phyloP scores from a whole-genome alignment of 2,329 filamentous ascomycete species.

The Teratosphaeria zuluensis region DNA sequence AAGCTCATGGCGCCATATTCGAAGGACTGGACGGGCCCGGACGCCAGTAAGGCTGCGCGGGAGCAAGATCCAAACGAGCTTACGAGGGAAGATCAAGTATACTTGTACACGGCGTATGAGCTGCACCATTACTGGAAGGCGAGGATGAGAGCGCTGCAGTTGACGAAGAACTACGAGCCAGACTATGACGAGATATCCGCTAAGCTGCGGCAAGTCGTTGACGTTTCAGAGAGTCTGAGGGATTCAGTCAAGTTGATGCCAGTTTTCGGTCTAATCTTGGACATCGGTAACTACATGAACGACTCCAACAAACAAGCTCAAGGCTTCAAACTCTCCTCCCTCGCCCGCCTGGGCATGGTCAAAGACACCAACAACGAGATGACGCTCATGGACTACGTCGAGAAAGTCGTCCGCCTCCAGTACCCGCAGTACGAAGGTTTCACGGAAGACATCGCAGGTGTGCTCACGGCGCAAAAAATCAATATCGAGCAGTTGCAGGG shows the following conservation, averaged over 20 bases:
- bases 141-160: conserved; percentile 78
- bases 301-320: conserved; percentile 96
- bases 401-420: conserved; percentile 90
- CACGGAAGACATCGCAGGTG: conserved; percentile 69
- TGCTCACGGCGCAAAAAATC: conserved; percentile 74
- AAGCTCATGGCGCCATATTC: conserved; percentile 93
- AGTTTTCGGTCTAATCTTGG: conserved; percentile 86
- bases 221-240: conserved; percentile 77
- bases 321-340: conserved; percentile 94
- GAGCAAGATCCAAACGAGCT: conserved; percentile 83
- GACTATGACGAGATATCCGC: conserved; percentile 88
- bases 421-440: conserved; percentile 95
- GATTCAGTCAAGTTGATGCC: conserved; percentile 94
- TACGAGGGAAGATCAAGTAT: conserved; percentile 91
- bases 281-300: conserved; percentile 99
- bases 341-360: conserved; percentile 88
- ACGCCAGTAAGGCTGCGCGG: conserved; percentile 64
- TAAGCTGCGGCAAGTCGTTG: conserved; percentile 77
- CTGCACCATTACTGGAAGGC: conserved; percentile 98
- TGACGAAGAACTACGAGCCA: conserved; percentile 72
- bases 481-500: conserved; percentile 85
- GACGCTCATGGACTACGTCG: conserved; percentile 88
- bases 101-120: conserved; percentile 84
- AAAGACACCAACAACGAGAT: conserved; percentile 99
- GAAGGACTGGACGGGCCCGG: conserved; percentile 89